phyloP scores from a whole-genome alignment of 1,284 basidiomycete genomes.

The Wallemia hederae region DNA sequence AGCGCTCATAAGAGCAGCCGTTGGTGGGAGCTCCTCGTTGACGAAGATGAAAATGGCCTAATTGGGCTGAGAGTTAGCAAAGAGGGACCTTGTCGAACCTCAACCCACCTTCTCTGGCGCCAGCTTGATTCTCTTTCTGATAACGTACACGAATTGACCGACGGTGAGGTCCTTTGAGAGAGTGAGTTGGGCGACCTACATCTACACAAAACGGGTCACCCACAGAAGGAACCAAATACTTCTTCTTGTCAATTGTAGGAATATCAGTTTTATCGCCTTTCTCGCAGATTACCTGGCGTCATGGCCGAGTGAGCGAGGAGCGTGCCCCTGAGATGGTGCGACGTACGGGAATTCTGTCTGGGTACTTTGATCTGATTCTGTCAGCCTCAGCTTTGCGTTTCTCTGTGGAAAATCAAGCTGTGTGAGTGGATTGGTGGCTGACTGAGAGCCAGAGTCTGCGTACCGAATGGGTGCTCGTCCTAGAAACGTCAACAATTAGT shows the following conservation, averaged over 20 bases:
- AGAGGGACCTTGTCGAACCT: background rate
- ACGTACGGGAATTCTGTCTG: conserved; percentile 14
- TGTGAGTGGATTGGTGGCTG: background rate
- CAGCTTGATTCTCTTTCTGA: conserved; percentile 98
- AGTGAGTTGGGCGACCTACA: conserved; percentile 6
- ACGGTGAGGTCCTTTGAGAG: conserved; percentile 64
- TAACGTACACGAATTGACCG: conserved; percentile 97
- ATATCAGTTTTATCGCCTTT: conserved; percentile 98
- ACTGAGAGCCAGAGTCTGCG: background rate
- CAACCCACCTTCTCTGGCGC: conserved; percentile 53
- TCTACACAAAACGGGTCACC: conserved; percentile 6
- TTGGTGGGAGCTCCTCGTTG: conserved; percentile 90
- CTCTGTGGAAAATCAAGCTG: conserved; percentile 6
- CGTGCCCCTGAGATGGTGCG: background rate
- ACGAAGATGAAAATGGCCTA: conserved; percentile 95
- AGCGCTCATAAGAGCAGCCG: conserved; percentile 90
- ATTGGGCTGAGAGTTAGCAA: background rate
- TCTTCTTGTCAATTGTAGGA: conserved; percentile 99
- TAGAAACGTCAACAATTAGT: background rate
- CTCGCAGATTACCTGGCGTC: conserved; percentile 84
- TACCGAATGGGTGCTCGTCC: background rate
- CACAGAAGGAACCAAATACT: conserved; percentile 91
- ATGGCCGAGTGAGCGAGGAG: background rate
- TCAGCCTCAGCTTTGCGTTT: conserved; percentile 15
- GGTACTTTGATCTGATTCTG: conserved; percentile 15